Evolutionary conservation across 257 asterid genomes (phyloP).

Genomic region (Solanum piurae): DNA sequence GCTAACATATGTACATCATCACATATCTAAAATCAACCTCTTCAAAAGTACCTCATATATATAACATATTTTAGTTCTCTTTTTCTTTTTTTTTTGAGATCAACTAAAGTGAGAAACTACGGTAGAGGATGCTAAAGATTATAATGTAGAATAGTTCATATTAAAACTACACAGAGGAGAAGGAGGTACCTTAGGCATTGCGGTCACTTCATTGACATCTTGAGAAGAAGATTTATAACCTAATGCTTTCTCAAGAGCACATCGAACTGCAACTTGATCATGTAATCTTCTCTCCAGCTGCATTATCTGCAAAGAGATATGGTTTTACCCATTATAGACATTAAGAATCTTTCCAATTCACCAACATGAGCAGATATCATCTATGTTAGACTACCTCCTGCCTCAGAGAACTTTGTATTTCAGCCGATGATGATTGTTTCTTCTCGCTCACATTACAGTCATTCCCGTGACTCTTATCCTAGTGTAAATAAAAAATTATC

Average conservation of each 20-base stretch:
- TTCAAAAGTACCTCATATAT: background rate
- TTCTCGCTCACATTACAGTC: conserved; percentile 27
- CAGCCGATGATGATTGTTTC: conserved; percentile 40
- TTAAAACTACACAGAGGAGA: background rate
- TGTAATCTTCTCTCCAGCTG: conserved; percentile 72
- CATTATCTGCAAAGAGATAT: conserved; percentile 39
- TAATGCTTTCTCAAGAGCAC: conserved; percentile 78
- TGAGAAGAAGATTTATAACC: conserved; percentile 57
- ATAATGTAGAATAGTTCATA: background rate
- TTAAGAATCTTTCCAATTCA: background rate
- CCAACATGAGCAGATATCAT: background rate
- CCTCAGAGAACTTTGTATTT: conserved; percentile 60
- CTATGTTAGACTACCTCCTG: conserved; percentile 49
- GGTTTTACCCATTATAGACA: background rate
- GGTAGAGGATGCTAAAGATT: background rate
- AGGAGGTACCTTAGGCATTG: conserved; percentile 60
- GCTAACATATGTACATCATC: background rate
- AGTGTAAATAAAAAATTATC: background rate
- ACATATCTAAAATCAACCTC: background rate
- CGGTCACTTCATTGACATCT: conserved; percentile 21
- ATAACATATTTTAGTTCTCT: background rate
- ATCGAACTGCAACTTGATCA: conserved; percentile 74
- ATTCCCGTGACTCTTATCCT: conserved; percentile 35
- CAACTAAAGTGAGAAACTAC: background rate
- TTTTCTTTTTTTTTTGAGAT: background rate